Evolutionary conservation across 108 stramenopile species (phyloP).

Genomic region (Epipyxis sp.): DNA sequence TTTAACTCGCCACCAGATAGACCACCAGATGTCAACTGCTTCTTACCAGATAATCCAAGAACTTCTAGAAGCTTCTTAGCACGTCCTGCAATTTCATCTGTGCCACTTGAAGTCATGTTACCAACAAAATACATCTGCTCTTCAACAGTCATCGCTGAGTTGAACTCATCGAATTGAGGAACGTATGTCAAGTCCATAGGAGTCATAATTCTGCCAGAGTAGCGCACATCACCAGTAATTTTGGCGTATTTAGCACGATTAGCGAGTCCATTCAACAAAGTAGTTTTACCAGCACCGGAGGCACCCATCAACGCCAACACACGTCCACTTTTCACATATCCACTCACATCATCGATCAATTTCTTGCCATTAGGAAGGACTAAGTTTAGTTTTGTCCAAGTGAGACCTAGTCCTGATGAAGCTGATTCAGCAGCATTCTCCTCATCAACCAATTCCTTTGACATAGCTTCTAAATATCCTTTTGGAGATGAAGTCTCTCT

Average conservation of each 20-base stretch:
- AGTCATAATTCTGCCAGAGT: conserved; percentile 25
- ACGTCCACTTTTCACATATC: conserved; percentile 35
- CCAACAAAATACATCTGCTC: conserved; percentile 41
- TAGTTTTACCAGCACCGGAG: conserved; percentile 47
- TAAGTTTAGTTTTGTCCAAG: no score
- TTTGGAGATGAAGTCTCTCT: no score
- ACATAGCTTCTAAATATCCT: no score
- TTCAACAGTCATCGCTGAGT: conserved; percentile 36
- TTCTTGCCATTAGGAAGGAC: conserved; percentile 35
- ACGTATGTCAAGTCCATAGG: conserved; percentile 40
- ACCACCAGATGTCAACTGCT: conserved; percentile 7
- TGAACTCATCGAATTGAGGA: conserved; percentile 50
- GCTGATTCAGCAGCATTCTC: no score
- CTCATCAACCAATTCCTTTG: no score
- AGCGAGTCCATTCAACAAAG: conserved; percentile 40
- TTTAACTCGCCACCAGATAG: conserved; percentile 43
- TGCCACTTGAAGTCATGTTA: conserved; percentile 2
- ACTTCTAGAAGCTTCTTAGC: conserved; percentile 32
- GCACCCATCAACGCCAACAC: conserved; percentile 49
- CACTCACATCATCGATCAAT: conserved; percentile 40
- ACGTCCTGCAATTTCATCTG: not conserved
- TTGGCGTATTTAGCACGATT: conserved; percentile 42
- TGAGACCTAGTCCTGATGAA: no score
- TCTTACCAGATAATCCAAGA: conserved; percentile 35
- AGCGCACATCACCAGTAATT: conserved; percentile 35